Base-by-base conservation (phyloP, 257 asterid species). In the Avicennia marina region DNA sequence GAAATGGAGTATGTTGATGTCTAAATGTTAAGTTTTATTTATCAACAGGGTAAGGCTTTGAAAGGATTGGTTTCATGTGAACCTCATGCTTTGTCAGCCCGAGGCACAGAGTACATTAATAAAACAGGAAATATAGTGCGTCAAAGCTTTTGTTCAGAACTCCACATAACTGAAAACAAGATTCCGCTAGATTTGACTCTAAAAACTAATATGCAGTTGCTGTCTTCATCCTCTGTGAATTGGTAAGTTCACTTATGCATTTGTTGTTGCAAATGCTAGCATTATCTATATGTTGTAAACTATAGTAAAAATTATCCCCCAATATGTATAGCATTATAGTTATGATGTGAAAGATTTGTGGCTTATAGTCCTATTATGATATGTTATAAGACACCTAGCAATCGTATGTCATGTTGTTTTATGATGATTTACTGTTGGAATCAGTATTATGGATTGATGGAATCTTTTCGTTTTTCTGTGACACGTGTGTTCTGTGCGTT, bases 121-220 rank as follows among this genome's bases (percentile, higher is more conserved):
- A 72, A 57, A 69, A 54, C 40, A 58, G 70, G 67, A 46, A 58
- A 64, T 56, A 40, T 50, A 57, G 67, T 53, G 50, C 64, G 65
- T 19, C 72, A 74, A 57, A 53, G 47, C 53, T 66, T 65, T 56
- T 74, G 73, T 62, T 64, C 91, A 18, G 94, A 86, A 73, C 65
- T 84, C 50, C 66, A 58, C 53, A 63, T 78, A 57, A 75, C 84
- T 63, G 87, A 90, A 53, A 75, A 65, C 73, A 80, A 78, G 62
- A 70, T 70, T 71, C 97, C 98, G 0, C 52, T 93, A 56, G 98
- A 93, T 80, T 68, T 93, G 79, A 77, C 95, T n/a, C 72, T 93
- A 53, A 93, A 93, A 78, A 81, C 89, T 68, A 69, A 45, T 29
- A 72, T 89, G 83, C 85, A 91, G 24, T 49, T 93, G 36, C 48